These are phyloP conservation scores for Blastocystis sp. DNA, from an alignment of 352 stramenopile species.

Conservation along the genomic window DNA sequence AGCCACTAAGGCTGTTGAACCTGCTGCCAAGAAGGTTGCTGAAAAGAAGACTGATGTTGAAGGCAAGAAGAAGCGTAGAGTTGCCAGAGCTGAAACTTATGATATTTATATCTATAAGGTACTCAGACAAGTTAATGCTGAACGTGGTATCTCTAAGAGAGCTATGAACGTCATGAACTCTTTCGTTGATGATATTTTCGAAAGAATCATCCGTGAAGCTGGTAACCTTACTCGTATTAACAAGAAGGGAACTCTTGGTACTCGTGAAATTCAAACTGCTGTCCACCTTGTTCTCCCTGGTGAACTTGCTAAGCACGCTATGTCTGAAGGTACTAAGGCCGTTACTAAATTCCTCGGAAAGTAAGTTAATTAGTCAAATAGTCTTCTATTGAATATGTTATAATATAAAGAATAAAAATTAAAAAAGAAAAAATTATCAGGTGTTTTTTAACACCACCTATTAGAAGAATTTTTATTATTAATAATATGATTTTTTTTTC, in stretches of 20 bases:
- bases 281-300: constrained; percentile 81
- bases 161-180: constrained; percentile 93
- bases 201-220: constrained; percentile 79
- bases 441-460: too few relatives aligned
- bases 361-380: constrained; percentile 59
- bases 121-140: constrained; percentile 50
- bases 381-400: constrained; percentile 60
- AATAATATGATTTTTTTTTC: too few relatives aligned
- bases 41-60: constrained; percentile 19
- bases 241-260: constrained; percentile 88
- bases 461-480: too few relatives aligned
- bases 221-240: constrained; percentile 82
- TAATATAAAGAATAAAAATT: too few relatives aligned
- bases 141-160: constrained; percentile 79
- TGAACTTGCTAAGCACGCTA: constrained; percentile 83
- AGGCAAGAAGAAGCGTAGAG: constrained; percentile 49
- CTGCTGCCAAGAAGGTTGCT: constrained; percentile 33
- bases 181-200: constrained; percentile 97
- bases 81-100: constrained; percentile 52
- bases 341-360: constrained; percentile 46
- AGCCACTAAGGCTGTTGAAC: constrained; percentile 21
- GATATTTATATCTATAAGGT: constrained; percentile 60
- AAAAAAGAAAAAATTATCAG: too few relatives aligned
- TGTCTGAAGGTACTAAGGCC: constrained; percentile 85
- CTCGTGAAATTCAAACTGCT: constrained; percentile 83